Evolutionary conservation across 2,329 filamentous ascomycete genomes (phyloP).

Genomic region (Epichloe baconii): DNA sequence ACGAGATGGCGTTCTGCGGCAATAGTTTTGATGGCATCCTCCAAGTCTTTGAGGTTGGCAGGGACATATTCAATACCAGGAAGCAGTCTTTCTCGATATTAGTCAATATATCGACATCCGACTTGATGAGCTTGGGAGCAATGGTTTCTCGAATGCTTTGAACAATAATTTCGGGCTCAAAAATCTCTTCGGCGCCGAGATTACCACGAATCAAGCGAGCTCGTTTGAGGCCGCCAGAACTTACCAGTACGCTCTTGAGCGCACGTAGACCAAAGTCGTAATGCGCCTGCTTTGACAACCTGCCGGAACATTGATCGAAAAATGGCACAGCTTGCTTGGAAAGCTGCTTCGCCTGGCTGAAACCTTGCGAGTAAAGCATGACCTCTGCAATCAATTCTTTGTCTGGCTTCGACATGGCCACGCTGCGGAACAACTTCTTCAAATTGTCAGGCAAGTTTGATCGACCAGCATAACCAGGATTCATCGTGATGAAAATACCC

Average conservation of each 20-base stretch:
- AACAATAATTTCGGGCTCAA: conserved; percentile 95
- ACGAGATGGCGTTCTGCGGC: conserved; percentile 78
- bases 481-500: conserved; percentile 99
- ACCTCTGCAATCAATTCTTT: conserved; percentile 99
- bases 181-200: conserved; percentile 53
- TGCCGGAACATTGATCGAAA: conserved; percentile 77
- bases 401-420: conserved; percentile 99
- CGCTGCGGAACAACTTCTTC: conserved; percentile 98
- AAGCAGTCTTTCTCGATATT: conserved; percentile 70
- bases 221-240: conserved; percentile 91
- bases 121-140: conserved; percentile 87
- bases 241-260: conserved; percentile 95
- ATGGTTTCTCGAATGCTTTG: conserved; percentile 98
- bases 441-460: conserved; percentile 97
- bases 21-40: conserved; percentile 68
- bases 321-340: conserved; percentile 96
- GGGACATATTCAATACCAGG: conserved; percentile 87
- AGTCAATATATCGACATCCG: conserved; percentile 81
- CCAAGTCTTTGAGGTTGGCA: conserved; percentile 68
- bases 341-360: conserved; percentile 86
- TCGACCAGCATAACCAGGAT: conserved; percentile 93
- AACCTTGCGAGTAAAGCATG: conserved; percentile 99
- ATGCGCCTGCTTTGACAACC: conserved; percentile 89
- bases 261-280: conserved; percentile 98
- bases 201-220: conserved; percentile 51